Base-by-base conservation (phyloP, 1,284 basidiomycete genomes). In the Rhodotorula sp. region DNA sequence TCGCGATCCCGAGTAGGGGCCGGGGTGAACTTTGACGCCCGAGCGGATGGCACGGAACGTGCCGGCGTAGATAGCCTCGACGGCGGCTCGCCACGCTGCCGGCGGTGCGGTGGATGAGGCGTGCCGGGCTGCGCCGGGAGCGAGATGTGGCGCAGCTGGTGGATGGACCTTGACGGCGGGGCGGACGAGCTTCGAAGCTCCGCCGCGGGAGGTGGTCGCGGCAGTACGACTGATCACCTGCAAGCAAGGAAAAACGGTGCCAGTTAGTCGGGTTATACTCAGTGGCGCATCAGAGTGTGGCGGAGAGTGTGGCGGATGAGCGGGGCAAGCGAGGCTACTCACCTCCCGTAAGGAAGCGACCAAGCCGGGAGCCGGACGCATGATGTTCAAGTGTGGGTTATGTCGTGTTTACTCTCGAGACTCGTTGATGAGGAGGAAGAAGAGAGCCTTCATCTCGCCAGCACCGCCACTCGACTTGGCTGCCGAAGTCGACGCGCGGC, bases 21-120 rank as follows among this genome's bases (percentile, higher is more conserved):
- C 70, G 0, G 63, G 60, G 43, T 64, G 64, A 4, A 49, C 52
- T 56, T n/a, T 39, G 7, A 64, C 65, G 34, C 58, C 57, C 0
- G 64, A 49, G n/a, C 56, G 63, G 48, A 76, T 52, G 8, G 67
- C 62, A 3, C 48, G 51, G 65, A 76, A 76, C 7, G 73, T 70
- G n/a, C 74, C 72, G 7, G 48, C 34, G 43, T 60, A 64, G 26
- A 73, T 29, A 49, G 48, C 16, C 21, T 64, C 57, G 23, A 61
- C 52, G 47, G 52, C 46, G 5, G 56, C 31, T n/a, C 68, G 58
- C 63, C 57, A 64, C 5, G 71, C 26, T 10, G 62, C 4, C 12
- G 61, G 12, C 58, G 62, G 46, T 31, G 62, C 26, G 18, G 64
- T 20, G 54, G 58, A 43, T 20, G 59, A 66, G 43, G 58, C 61